Evolutionary conservation across 306 rosid genomes (phyloP).

Genomic region (Leucaena leucocephala): DNA sequence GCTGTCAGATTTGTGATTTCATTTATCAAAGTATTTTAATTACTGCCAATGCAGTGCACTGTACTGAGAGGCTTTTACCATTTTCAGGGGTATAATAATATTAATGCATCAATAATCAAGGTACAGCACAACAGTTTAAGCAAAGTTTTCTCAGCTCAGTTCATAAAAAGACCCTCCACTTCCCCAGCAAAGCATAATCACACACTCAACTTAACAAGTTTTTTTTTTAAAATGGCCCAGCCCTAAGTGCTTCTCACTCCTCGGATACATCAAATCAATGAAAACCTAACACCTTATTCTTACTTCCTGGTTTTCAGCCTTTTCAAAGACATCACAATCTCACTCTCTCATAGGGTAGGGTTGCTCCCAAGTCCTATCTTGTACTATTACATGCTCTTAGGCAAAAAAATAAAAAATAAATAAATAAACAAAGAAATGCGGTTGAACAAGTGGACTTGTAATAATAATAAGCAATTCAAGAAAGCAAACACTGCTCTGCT

Average conservation of each 20-base stretch:
- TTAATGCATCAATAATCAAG: neutral
- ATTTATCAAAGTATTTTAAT: neutral
- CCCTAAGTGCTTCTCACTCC: slow-evolving; percentile 57
- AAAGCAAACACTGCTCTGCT: slow-evolving; percentile 50
- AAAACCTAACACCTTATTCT: slow-evolving; percentile 58
- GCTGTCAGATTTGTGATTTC: slow-evolving; percentile 4
- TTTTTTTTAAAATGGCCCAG: slow-evolving; percentile 46
- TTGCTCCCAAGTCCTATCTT: slow-evolving; percentile 42
- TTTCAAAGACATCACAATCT: slow-evolving; percentile 62
- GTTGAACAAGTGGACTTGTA: slow-evolving; percentile 32
- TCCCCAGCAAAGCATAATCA: slow-evolving; percentile 53
- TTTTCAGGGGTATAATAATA: neutral
- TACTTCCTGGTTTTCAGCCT: slow-evolving; percentile 59
- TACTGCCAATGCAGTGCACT: neutral
- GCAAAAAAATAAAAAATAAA: slow-evolving; percentile 12
- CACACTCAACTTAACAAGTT: slow-evolving; percentile 48
- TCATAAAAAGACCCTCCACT: slow-evolving; percentile 26
- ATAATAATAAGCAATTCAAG: slow-evolving; percentile 43
- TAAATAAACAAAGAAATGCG: slow-evolving; percentile 23
- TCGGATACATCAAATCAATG: slow-evolving; percentile 70
- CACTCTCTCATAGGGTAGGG: slow-evolving; percentile 56
- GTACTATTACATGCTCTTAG: slow-evolving; percentile 26
- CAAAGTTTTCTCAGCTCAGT: neutral
- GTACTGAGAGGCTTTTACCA: neutral
- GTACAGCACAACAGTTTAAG: slow-evolving; percentile 7